Conservation (phyloP, 345 rosid species). For the Syzygium aqueum region DNA sequence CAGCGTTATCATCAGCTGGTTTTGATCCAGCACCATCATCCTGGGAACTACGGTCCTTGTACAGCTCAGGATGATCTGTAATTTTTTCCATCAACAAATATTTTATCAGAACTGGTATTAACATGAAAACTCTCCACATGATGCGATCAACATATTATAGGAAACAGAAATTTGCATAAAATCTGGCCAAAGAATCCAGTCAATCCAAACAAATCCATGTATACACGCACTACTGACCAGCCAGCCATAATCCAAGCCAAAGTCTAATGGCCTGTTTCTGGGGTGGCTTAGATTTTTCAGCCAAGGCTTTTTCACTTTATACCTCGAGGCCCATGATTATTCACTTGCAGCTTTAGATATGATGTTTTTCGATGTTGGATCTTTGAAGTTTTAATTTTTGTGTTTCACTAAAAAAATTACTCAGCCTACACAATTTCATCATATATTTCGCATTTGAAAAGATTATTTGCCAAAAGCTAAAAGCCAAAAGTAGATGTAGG, state of each 20-base stretch:
- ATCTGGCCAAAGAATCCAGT: neutral
- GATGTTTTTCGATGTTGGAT: neutral
- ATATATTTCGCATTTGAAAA: neutral
- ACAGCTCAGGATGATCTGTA: conserved; percentile 92
- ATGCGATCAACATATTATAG: neutral
- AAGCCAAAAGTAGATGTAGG: neutral
- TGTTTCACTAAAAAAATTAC: neutral
- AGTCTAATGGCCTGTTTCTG: neutral
- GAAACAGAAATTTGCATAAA: neutral
- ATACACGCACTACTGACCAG: neutral
- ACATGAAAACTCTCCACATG: neutral
- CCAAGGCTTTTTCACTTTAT: neutral
- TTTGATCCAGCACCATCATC: conserved; percentile 46
- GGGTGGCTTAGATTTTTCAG: neutral
- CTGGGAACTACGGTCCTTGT: conserved; percentile 52
- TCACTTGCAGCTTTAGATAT: neutral
- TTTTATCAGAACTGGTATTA: neutral
- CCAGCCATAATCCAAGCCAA: neutral
- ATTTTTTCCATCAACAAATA: neutral
- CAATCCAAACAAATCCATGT: neutral
- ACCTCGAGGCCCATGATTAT: neutral
- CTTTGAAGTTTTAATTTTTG: neutral
- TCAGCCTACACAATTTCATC: neutral
- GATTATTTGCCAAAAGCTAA: neutral
- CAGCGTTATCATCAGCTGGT: conserved; percentile 34